Evolutionary conservation across 2,329 filamentous ascomycete species (phyloP).

Genomic region (Microdochium nivale): DNA sequence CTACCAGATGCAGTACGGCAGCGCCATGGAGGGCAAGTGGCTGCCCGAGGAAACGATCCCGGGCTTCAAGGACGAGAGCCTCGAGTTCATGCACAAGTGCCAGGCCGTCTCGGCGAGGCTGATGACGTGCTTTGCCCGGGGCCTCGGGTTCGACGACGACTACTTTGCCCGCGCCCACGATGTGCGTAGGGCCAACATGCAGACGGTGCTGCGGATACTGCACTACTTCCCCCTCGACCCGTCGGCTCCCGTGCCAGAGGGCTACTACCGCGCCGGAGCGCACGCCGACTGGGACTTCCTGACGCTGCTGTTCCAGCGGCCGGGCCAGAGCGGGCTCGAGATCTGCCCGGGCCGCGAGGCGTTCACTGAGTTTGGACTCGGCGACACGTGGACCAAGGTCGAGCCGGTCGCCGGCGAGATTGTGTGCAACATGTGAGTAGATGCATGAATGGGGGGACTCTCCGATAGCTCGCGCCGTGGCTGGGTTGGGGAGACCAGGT

Average conservation of each 20-base stretch:
- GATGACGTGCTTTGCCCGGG: conserved; percentile 50
- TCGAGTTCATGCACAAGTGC: conserved; percentile 44
- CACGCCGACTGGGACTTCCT: conserved; percentile 57
- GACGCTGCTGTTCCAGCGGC: conserved; percentile 53
- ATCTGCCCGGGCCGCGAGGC: conserved; percentile 57
- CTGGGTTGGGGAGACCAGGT: too few relatives aligned
- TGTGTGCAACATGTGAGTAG: conserved; percentile 48
- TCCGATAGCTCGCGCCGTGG: too few relatives aligned
- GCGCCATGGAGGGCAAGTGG: conserved; percentile 43
- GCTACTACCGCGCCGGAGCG: conserved; percentile 50
- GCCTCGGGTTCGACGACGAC: conserved; percentile 44
- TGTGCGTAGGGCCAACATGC: conserved; percentile 34
- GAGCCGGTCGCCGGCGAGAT: conserved; percentile 43
- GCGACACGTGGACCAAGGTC: conserved; percentile 56
- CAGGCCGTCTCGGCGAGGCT: conserved; percentile 45
- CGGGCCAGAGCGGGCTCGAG: conserved; percentile 52
- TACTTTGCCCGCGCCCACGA: conserved; percentile 49
- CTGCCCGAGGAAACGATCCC: conserved; percentile 35
- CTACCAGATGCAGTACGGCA: conserved; percentile 55
- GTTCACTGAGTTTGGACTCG: conserved; percentile 48
- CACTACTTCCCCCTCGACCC: conserved; percentile 44
- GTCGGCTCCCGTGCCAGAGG: conserved; percentile 25
- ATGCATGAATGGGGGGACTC: too few relatives aligned
- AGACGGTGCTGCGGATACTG: conserved; percentile 46
- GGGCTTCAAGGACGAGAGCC: conserved; percentile 33